Conservation (phyloP, 768 basidiomycete species). For the Tylopilus rubrobrunneus region DNA sequence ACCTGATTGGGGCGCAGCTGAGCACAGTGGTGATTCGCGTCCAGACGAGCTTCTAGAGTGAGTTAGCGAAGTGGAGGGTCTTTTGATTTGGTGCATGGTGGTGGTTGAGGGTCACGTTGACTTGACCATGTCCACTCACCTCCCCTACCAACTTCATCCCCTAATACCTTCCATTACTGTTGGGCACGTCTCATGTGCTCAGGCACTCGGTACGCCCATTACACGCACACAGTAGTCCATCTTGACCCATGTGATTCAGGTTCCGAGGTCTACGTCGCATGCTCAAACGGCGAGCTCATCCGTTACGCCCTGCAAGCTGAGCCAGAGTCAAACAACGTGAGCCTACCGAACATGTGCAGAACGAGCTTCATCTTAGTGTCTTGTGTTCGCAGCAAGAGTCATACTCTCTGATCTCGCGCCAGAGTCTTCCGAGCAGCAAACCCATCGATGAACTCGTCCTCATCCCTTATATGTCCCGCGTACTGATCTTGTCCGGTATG, state of each 20-base stretch:
- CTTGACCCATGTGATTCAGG: constrained; percentile 38
- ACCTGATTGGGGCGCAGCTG: constrained; percentile 9
- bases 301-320: constrained; percentile 71
- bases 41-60: constrained; percentile 13
- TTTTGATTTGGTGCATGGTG: constrained; percentile 18
- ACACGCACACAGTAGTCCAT: not conserved
- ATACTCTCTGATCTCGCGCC: constrained; percentile 65
- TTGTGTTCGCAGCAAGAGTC: constrained; percentile 44
- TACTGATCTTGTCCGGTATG: constrained; percentile 69
- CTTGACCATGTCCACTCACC: constrained; percentile 23
- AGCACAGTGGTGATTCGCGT: constrained; percentile 15
- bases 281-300: constrained; percentile 78
- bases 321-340: constrained; percentile 42
- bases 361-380: not conserved
- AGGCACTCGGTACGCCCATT: constrained; percentile 49
- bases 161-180: constrained; percentile 38
- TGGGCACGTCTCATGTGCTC: constrained; percentile 39
- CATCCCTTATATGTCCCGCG: constrained; percentile 69
- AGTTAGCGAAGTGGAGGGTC: constrained; percentile 11
- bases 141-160: constrained; percentile 53
- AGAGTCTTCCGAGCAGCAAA: constrained; percentile 63
- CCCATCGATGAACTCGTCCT: constrained; percentile 79
- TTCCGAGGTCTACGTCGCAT: constrained; percentile 84
- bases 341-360: constrained; percentile 7
- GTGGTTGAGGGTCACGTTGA: constrained; percentile 8